Evolutionary conservation across 1,284 basidiomycete species (phyloP).

Genomic region (Trichosporon ovoides): DNA sequence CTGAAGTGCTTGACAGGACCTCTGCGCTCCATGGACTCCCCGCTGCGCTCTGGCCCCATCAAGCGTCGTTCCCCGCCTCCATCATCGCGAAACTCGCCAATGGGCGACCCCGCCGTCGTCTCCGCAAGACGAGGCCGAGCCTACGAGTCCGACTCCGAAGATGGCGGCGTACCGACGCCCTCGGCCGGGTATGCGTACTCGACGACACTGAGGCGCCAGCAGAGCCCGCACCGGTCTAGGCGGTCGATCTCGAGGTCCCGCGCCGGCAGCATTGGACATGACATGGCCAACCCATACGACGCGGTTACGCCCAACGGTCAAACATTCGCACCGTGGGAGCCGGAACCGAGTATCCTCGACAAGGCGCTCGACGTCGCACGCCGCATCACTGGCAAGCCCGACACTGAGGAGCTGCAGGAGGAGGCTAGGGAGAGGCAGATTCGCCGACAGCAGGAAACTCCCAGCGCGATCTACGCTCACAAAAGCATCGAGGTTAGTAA

Average conservation of each 20-base stretch:
- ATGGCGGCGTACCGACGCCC: background rate
- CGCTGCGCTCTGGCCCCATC: background rate
- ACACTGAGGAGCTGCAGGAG: slow-evolving; percentile 29
- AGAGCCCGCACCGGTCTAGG: slow-evolving; percentile 10
- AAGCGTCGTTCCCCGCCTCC: slow-evolving; percentile 2
- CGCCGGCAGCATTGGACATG: slow-evolving; percentile 3
- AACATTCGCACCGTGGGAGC: slow-evolving; percentile 6
- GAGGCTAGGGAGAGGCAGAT: slow-evolving; percentile 23
- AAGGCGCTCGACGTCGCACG: slow-evolving; percentile 19
- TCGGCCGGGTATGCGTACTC: slow-evolving; percentile 63
- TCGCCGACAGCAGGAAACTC: slow-evolving; percentile 43
- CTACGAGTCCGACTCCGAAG: slow-evolving; percentile 1
- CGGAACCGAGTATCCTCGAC: slow-evolving; percentile 9
- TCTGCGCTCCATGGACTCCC: slow-evolving; percentile 1
- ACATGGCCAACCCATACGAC: slow-evolving; percentile 19
- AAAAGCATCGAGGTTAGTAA: slow-evolving; percentile 36
- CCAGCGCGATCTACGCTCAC: slow-evolving; percentile 44
- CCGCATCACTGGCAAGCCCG: slow-evolving; percentile 27
- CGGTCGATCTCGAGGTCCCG: background rate
- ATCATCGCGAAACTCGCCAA: background rate
- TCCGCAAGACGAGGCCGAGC: slow-evolving; percentile 1
- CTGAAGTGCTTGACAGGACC: background rate
- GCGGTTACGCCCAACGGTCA: background rate
- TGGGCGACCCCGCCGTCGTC: background rate
- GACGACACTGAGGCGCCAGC: slow-evolving; percentile 67